Evolutionary conservation across 2,329 filamentous ascomycete species (phyloP), one percentile per base, ranked within the genome.

Genomic region (Fusarium cicatricum): DNA sequence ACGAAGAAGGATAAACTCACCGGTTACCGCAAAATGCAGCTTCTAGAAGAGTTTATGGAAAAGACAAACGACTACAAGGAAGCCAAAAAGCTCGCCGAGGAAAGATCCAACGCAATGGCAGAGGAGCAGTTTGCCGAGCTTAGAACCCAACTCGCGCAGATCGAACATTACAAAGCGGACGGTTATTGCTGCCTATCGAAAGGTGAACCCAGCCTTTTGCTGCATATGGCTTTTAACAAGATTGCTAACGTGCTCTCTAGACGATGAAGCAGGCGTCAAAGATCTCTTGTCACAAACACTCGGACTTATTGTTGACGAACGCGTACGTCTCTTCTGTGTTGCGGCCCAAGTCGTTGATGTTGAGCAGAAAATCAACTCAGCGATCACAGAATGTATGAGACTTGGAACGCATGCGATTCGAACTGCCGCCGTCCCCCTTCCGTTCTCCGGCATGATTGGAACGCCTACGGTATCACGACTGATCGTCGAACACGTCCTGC

Each of bases 361-460:
- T 58, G 66, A 68, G 58, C 66, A 68, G 60, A 68, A 68, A 47
- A 68, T 68, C 60, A 68, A 68, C 66, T 69, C 66, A 55, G 66
- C 66, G 29, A 68, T 68, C 46, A 69, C 66, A 59, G 66, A 68
- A 51, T 69, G 66, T 28, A 68, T 68, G 66, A 67, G 66, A 53
- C 60, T 68, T 14, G 66, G 66, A 19, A 68, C 66, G 11, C 66
- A 68, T 21, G 66, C 66, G 9, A 68, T 68, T 31, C 66, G 66
- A 9, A 68, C 66, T 21, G 64, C 66, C 10, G 66, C 66, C 9
- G 66, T 68, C 2, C 66, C 66, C 1, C 53, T 68, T 0, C 66
- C 66, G 0, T 66, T 62, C 21, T 56, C 62, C 0, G 66, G 66
- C 4, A 55, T 68, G 15, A 66, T 68, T 8, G 66, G 66, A 36